Base-by-base conservation (phyloP, 805 yeast genomes). In the Kluyveromyces lactis region DNA sequence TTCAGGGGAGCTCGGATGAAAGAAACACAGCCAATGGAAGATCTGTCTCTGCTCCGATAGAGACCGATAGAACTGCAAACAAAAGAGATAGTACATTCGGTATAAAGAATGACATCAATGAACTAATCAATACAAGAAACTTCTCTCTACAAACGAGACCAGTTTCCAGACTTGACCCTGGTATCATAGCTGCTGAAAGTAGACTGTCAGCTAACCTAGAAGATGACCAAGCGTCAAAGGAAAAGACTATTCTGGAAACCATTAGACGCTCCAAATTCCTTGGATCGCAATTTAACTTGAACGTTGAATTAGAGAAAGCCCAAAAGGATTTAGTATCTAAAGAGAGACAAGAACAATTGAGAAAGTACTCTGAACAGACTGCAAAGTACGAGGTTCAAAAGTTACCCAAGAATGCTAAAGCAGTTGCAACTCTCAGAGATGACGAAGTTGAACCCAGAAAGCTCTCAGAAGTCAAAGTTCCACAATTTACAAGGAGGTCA, bases 401-500 rank as follows among this genome's bases (percentile, higher is more conserved):
- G 2, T 39, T 56, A 17, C 63, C 63, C 3, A 51, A 54, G 26
- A 48, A 52, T 31, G 55, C 59, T 2, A 43, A 52, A 2, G 58
- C 54, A 15, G 42, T 51, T 10, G 55, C 48, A 6, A 45, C 52
- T 16, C 45, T 54, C 26, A 47, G 43, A 13, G 53, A 46, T 17
- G 51, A 46, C 10, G 35, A 34, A 10, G 33, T 28, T 7, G 71
- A 67, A 17, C 77, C 77, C 31, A 70, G 69, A 42, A 70, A 65
- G 10, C 66, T 81, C 32, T 73, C 83, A 15, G 82, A 77, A 45
- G 79, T 81, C 32, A 68, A 69, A 41, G 76, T 81, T 36, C 90
- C 90, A 17, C 75, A 73, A 45, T 85, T 81, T 26, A 74, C 87
- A 0, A 74, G 87, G 58, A 73, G 74, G 49, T 79, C 86, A 2